A percentile compares a stretch with the other conserved stretches of the same genome.
Conservation (phyloP, 1,284 basidiomycete species). For the Peniophora sp. region DNA sequence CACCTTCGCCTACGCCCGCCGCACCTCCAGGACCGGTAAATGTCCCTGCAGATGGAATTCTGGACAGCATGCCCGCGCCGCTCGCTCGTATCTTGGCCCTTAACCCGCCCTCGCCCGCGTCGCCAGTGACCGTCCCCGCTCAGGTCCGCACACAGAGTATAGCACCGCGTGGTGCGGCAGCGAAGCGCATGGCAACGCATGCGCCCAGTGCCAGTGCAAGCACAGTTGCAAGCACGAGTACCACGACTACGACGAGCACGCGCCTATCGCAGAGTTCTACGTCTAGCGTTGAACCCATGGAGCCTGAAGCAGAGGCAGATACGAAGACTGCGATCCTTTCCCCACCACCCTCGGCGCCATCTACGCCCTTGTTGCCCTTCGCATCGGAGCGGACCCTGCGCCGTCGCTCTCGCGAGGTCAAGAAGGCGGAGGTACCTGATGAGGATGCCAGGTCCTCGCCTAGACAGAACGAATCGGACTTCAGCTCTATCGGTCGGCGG, state of each 20-base stretch:
- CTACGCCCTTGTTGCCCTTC: slow-evolving; percentile 24
- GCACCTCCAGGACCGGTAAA: slow-evolving; percentile 3
- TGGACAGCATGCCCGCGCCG: slow-evolving; percentile 54
- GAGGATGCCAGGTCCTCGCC: slow-evolving; percentile 12
- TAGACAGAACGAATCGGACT: slow-evolving; percentile 21
- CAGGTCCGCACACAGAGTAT: neutral
- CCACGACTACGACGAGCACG: slow-evolving; percentile 16
- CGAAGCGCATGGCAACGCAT: slow-evolving; percentile 10
- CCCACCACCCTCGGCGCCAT: slow-evolving; percentile 29
- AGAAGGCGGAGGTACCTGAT: neutral
- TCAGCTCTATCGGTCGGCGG: slow-evolving; percentile 11
- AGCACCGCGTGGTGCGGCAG: slow-evolving; percentile 1
- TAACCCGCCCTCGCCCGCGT: slow-evolving; percentile 12
- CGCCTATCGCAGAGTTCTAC: slow-evolving; percentile 37
- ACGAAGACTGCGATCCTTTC: slow-evolving; percentile 27
- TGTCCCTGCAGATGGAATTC: slow-evolving; percentile 39
- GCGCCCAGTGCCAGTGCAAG: slow-evolving; percentile 19
- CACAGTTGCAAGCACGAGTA: slow-evolving; percentile 14
- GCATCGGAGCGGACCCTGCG: neutral
- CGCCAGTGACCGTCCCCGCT: slow-evolving; percentile 6
- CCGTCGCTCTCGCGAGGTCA: slow-evolving; percentile 11
- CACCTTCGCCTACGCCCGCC: slow-evolving; percentile 2
- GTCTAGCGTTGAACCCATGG: slow-evolving; percentile 19
- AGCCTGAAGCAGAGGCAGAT: slow-evolving; percentile 22
- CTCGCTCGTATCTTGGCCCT: slow-evolving; percentile 40